Percentiles rank a stretch among this genome's conserved stretches.
phyloP scores from a whole-genome alignment of 805 yeast genomes.

The Sugiyamaella marilandica region DNA sequence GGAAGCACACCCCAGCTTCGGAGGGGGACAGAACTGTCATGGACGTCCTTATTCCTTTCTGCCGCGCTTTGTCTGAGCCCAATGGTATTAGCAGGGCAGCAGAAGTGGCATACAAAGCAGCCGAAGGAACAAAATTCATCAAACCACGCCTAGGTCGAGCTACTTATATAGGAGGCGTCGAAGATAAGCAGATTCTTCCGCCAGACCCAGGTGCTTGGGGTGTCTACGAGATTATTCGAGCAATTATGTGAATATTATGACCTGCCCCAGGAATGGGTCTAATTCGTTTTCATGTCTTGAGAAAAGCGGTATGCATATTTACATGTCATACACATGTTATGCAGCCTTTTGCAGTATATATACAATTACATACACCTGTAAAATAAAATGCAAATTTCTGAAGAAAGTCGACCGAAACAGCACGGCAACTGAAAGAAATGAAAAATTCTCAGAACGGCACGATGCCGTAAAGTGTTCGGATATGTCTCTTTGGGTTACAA shows the following conservation, averaged over 20 bases:
- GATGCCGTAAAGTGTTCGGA: too few relatives aligned
- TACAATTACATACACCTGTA: background rate
- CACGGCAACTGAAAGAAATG: too few relatives aligned
- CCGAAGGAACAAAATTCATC: slow-evolving; percentile 63
- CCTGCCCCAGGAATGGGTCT: background rate
- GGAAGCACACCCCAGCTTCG: slow-evolving; percentile 81
- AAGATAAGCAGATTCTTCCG: slow-evolving; percentile 48
- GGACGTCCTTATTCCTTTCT: slow-evolving; percentile 84
- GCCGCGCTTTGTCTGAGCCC: slow-evolving; percentile 49
- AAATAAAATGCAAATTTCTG: background rate
- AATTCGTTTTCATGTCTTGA: background rate
- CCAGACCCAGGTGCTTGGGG: slow-evolving; percentile 74
- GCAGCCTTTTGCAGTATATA: background rate
- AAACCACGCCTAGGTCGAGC: slow-evolving; percentile 90
- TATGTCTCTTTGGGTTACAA: background rate
- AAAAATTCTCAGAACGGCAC: too few relatives aligned
- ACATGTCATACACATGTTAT: background rate
- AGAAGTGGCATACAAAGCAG: slow-evolving; percentile 66
- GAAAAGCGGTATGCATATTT: background rate
- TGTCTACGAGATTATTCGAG: slow-evolving; percentile 15
- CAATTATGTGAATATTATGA: background rate
- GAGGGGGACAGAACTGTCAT: slow-evolving; percentile 82
- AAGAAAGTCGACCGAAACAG: too few relatives aligned
- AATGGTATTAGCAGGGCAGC: slow-evolving; percentile 55
- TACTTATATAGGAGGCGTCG: slow-evolving; percentile 66